Evolutionary conservation across 202 grass and related monocot species (phyloP).

Genomic region (Digitaria exilis): DNA sequence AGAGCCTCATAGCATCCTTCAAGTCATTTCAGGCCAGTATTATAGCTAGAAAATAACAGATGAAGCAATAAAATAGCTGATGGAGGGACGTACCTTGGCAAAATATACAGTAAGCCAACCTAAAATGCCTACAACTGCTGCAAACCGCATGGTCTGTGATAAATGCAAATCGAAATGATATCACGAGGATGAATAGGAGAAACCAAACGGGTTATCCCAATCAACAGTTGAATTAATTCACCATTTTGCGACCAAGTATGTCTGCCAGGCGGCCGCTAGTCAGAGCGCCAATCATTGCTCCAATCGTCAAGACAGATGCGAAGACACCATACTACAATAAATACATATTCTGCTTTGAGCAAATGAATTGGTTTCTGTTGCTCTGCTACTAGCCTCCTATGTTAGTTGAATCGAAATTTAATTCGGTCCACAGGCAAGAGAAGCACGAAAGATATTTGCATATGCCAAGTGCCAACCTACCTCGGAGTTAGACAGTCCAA

Average conservation of each 20-base stretch:
- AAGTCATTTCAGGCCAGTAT: not conserved
- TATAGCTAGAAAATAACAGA: conserved; percentile 20
- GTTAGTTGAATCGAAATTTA: not conserved
- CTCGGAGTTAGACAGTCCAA: conserved; percentile 65
- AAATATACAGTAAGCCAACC: conserved; percentile 76
- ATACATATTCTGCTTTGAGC: not conserved
- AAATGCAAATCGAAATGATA: conserved; percentile 34
- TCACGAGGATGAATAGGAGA: not conserved
- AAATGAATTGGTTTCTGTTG: not conserved
- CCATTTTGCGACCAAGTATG: conserved; percentile 66
- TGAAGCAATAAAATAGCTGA: not conserved
- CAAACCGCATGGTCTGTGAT: conserved; percentile 63
- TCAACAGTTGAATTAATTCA: conserved; percentile 27
- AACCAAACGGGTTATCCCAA: not conserved
- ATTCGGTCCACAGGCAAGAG: not conserved
- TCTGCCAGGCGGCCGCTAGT: conserved; percentile 63
- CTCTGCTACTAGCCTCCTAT: not conserved
- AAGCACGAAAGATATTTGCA: not conserved
- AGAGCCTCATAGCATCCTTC: conserved; percentile 52
- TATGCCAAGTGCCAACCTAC: conserved; percentile 37
- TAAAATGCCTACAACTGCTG: conserved; percentile 61
- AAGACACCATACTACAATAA: conserved; percentile 61
- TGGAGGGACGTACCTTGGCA: conserved; percentile 47
- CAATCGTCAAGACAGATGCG: conserved; percentile 70
- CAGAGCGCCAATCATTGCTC: conserved; percentile 70